phyloP scores from a whole-genome alignment of 2,329 filamentous ascomycete species.

The Sporothrix euskadiensis region DNA sequence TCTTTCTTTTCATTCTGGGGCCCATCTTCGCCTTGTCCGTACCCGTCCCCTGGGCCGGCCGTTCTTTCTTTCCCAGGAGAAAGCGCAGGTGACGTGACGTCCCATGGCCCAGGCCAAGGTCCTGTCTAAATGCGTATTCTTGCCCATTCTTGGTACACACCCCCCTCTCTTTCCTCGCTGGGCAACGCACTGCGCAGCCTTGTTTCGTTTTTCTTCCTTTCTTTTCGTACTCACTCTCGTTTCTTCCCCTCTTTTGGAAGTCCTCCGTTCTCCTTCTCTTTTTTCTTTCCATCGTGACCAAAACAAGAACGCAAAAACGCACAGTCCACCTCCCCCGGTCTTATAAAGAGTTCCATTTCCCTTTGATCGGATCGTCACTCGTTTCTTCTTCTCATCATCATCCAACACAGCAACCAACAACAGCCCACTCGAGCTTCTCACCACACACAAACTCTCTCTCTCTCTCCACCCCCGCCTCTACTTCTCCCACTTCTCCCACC shows the following conservation, averaged over 20 bases:
- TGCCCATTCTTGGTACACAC: neutral
- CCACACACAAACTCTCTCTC: too few relatives aligned
- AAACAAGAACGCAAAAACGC: constrained; percentile 14
- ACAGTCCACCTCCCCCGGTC: neutral
- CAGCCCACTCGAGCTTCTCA: constrained; percentile 14
- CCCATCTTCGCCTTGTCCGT: constrained; percentile 8
- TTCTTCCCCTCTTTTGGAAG: constrained; percentile 6
- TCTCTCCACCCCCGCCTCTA: neutral
- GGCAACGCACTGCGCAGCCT: constrained; percentile 21
- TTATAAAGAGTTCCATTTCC: constrained; percentile 2
- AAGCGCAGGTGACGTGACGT: constrained; percentile 22
- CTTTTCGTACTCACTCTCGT: neutral
- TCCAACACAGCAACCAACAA: neutral
- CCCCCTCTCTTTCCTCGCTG: neutral
- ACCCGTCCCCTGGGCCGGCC: constrained; percentile 2
- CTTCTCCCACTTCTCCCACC: neutral
- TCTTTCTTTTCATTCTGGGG: neutral
- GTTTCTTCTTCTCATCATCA: neutral
- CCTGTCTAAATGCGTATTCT: neutral
- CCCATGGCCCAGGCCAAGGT: neutral
- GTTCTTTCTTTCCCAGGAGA: constrained; percentile 7
- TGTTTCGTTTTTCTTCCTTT: constrained; percentile 12
- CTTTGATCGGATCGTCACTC: neutral
- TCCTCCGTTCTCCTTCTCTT: constrained; percentile 7
- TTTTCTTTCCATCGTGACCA: constrained; percentile 19